phyloP scores from a whole-genome alignment of 129 eudicot genomes.

The Arctium lappa region DNA sequence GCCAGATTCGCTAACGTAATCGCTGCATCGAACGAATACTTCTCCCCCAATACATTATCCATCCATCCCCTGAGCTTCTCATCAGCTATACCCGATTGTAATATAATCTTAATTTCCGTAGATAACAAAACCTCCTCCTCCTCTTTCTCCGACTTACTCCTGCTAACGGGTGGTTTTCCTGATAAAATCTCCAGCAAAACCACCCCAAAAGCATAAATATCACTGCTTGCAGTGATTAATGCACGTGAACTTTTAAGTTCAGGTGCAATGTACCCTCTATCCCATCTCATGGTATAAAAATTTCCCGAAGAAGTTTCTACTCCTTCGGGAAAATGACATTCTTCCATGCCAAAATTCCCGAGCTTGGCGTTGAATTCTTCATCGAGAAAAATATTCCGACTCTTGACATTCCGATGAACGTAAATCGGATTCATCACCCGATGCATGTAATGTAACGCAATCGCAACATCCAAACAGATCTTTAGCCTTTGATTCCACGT shows the following conservation, averaged over 20 bases:
- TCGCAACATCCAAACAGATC: slow-evolving; percentile 76
- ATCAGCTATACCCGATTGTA: slow-evolving; percentile 35
- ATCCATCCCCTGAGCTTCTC: slow-evolving; percentile 70
- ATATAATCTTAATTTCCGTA: slow-evolving; percentile 41
- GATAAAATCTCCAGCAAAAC: slow-evolving; percentile 66
- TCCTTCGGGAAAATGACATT: neutral
- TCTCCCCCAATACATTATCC: slow-evolving; percentile 61
- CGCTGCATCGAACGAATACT: slow-evolving; percentile 63
- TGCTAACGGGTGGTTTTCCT: slow-evolving; percentile 41
- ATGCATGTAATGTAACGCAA: slow-evolving; percentile 68
- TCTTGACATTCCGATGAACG: slow-evolving; percentile 49
- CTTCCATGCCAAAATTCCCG: slow-evolving; percentile 18
- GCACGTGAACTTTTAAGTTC: slow-evolving; percentile 31
- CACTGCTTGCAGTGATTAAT: slow-evolving; percentile 30
- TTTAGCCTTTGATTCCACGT: slow-evolving; percentile 80
- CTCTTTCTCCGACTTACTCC: slow-evolving; percentile 22
- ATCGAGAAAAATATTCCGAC: slow-evolving; percentile 67
- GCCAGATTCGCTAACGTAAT: slow-evolving; percentile 58
- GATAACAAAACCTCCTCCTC: slow-evolving; percentile 32
- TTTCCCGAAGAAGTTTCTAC: neutral
- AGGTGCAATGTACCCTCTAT: slow-evolving; percentile 60
- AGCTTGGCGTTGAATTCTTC: slow-evolving; percentile 74
- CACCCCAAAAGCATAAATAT: slow-evolving; percentile 64
- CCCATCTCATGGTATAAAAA: slow-evolving; percentile 7
- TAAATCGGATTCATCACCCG: slow-evolving; percentile 57